Evolutionary conservation across 441 rosid species (phyloP).

Genomic region (Populus trichocarpa): DNA sequence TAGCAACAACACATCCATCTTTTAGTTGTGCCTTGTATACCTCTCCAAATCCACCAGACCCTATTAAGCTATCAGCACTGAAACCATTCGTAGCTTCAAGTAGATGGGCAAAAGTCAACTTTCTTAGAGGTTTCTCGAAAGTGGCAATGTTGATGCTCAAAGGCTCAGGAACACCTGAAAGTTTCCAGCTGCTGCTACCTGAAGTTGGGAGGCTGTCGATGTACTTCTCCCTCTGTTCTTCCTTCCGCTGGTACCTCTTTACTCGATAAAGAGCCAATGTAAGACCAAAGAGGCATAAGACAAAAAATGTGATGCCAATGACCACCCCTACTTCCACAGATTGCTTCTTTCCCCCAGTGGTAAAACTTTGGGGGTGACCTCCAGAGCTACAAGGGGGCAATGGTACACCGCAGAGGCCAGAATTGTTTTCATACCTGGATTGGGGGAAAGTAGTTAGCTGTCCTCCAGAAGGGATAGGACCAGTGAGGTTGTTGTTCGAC

Average conservation of each 20-base stretch:
- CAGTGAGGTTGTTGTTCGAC: slow-evolving; percentile 83
- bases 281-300: slow-evolving; percentile 58
- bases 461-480: slow-evolving; percentile 83
- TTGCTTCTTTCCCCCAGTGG: slow-evolving; percentile 34
- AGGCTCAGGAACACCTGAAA: slow-evolving; percentile 82
- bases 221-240: slow-evolving; percentile 70
- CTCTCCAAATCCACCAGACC: slow-evolving; percentile 94
- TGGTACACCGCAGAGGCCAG: slow-evolving; percentile 93
- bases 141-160: slow-evolving; percentile 88
- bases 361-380: slow-evolving; percentile 19
- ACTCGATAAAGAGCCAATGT: slow-evolving; percentile 57
- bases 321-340: slow-evolving; percentile 53
- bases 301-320: slow-evolving; percentile 54
- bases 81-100: slow-evolving; percentile 96
- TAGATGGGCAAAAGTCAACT: slow-evolving; percentile 80
- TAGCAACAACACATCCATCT: slow-evolving; percentile 81
- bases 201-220: slow-evolving; percentile 89
- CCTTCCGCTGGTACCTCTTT: slow-evolving; percentile 47
- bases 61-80: slow-evolving; percentile 86
- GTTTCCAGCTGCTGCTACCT: slow-evolving; percentile 85
- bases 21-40: slow-evolving; percentile 82
- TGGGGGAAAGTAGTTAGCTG: slow-evolving; percentile 87
- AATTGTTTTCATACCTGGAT: slow-evolving; percentile 76
- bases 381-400: slow-evolving; percentile 60
- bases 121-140: slow-evolving; percentile 85